Evolutionary conservation across 257 asterid genomes (phyloP).

Genomic region (Rubia yunnanensis): DNA sequence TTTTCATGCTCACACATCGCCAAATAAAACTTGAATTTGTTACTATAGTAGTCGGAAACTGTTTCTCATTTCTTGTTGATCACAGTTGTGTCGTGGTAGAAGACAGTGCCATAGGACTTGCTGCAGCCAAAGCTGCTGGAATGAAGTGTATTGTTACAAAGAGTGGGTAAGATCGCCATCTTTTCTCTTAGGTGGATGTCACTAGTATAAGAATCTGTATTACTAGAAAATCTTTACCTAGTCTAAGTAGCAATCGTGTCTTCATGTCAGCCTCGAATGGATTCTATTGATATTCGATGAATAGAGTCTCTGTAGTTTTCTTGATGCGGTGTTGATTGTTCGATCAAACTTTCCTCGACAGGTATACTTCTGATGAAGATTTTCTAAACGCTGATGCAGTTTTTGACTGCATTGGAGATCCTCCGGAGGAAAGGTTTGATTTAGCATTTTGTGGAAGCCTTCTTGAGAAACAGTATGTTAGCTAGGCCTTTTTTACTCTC

Average conservation of each 20-base stretch:
- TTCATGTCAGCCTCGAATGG: no score
- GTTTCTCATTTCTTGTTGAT: slow-evolving; percentile 2
- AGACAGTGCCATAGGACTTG: slow-evolving; percentile 94
- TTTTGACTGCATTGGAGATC: slow-evolving; percentile 93
- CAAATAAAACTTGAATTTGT: not conserved
- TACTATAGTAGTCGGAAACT: not conserved
- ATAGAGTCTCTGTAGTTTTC: not conserved
- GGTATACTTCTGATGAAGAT: slow-evolving; percentile 89
- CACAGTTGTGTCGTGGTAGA: slow-evolving; percentile 87
- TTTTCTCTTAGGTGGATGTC: no score
- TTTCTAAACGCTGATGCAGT: slow-evolving; percentile 89
- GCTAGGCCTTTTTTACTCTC: not conserved
- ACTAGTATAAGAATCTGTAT: no score
- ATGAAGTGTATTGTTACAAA: slow-evolving; percentile 89
- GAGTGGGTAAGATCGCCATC: slow-evolving; percentile 62
- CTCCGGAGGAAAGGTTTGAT: slow-evolving; percentile 87
- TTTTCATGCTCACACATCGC: not conserved
- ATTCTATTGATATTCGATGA: not conserved
- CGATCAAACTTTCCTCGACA: slow-evolving; percentile 12
- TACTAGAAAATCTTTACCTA: not conserved
- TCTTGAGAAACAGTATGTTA: slow-evolving; percentile 51
- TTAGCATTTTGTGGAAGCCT: slow-evolving; percentile 77
- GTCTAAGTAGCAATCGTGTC: not conserved
- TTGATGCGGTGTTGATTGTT: not conserved
- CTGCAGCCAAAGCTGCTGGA: slow-evolving; percentile 97